Percentiles rank a stretch among this genome's conserved stretches.
These are phyloP conservation scores for Diaporthe citri DNA, from an alignment of 2,329 filamentous ascomycete species.

Conservation along the genomic window DNA sequence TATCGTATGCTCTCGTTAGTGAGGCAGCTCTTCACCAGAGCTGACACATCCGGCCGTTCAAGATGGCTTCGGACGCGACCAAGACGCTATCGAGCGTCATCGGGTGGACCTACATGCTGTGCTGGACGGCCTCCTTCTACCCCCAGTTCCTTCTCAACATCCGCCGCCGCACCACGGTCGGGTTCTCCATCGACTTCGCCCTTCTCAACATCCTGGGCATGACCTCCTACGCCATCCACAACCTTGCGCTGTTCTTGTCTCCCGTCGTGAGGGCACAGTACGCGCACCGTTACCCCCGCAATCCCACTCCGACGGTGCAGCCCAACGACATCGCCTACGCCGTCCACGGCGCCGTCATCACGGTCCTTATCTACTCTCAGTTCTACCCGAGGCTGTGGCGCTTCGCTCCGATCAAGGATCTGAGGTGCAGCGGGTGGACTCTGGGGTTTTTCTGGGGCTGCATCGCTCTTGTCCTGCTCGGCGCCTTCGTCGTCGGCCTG, in stretches of 20 bases:
- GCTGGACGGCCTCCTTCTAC: slow-evolving; percentile 29
- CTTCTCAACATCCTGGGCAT: slow-evolving; percentile 30
- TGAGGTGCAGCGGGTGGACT: slow-evolving; percentile 26
- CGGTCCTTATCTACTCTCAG: slow-evolving; percentile 35
- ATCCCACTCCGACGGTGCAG: slow-evolving; percentile 29
- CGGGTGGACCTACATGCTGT: slow-evolving; percentile 34
- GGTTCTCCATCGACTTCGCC: slow-evolving; percentile 35
- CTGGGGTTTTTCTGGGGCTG: slow-evolving; percentile 31
- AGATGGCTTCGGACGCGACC: slow-evolving; percentile 15
- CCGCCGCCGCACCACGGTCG: slow-evolving; percentile 25
- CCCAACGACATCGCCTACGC: slow-evolving; percentile 37
- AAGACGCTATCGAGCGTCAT: slow-evolving; percentile 28
- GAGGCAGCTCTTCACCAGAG: not conserved
- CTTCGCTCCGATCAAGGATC: not conserved
- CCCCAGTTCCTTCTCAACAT: slow-evolving; percentile 31
- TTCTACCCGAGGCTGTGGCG: slow-evolving; percentile 33
- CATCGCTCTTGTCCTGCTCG: slow-evolving; percentile 15
- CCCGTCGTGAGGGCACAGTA: slow-evolving; percentile 30
- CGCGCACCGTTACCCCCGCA: slow-evolving; percentile 23
- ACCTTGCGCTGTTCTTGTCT: slow-evolving; percentile 6
- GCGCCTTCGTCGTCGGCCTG: slow-evolving; percentile 6
- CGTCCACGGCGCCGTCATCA: slow-evolving; percentile 28
- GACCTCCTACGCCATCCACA: slow-evolving; percentile 29
- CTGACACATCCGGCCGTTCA: not conserved
- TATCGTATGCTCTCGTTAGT: not conserved